These are phyloP conservation scores for Phytophthora rubi DNA, from an alignment of 352 stramenopile species.

Conservation along the genomic window DNA sequence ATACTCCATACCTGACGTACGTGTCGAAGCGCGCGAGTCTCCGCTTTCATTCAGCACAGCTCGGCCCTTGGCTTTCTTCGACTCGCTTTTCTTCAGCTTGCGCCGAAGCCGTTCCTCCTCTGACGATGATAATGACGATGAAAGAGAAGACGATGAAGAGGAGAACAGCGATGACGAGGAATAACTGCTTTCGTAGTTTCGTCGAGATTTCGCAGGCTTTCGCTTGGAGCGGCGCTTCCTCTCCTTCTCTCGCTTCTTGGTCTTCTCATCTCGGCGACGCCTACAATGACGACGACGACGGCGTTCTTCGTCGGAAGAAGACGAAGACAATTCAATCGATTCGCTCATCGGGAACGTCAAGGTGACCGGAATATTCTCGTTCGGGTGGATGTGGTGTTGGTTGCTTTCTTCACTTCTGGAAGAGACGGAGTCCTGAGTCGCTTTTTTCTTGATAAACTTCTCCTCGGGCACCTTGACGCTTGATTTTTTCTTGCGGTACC, in stretches of 20 bases:
- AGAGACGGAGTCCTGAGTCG: constrained; percentile 8
- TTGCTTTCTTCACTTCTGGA: constrained; percentile 15
- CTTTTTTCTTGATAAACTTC: constrained; percentile 1
- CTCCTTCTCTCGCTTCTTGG: constrained; percentile 21
- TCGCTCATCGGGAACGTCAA: constrained; percentile 22
- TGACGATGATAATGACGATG: constrained; percentile 26
- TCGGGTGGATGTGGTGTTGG: not conserved
- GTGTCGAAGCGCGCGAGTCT: constrained; percentile 13
- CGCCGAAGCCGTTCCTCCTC: constrained; percentile 28
- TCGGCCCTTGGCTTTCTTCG: constrained; percentile 25
- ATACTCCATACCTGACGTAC: constrained; percentile 19
- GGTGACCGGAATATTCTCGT: constrained; percentile 14
- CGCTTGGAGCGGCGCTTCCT: constrained; percentile 15
- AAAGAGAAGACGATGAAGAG: constrained; percentile 20
- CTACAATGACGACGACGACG: constrained; percentile 21
- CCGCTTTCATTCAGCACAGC: constrained; percentile 13
- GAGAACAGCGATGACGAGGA: constrained; percentile 21
- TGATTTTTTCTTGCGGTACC: constrained; percentile 10
- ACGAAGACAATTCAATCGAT: constrained; percentile 1
- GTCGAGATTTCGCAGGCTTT: constrained; percentile 20
- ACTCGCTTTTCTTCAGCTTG: constrained; percentile 31
- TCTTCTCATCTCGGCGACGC: constrained; percentile 17
- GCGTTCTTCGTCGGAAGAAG: constrained; percentile 26
- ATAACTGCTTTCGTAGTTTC: constrained; percentile 31
- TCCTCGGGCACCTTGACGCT: not conserved